These are phyloP conservation scores for Pinguiococcus pyrenoidosus DNA, from an alignment of 108 stramenopile species.

Conservation along the genomic window DNA sequence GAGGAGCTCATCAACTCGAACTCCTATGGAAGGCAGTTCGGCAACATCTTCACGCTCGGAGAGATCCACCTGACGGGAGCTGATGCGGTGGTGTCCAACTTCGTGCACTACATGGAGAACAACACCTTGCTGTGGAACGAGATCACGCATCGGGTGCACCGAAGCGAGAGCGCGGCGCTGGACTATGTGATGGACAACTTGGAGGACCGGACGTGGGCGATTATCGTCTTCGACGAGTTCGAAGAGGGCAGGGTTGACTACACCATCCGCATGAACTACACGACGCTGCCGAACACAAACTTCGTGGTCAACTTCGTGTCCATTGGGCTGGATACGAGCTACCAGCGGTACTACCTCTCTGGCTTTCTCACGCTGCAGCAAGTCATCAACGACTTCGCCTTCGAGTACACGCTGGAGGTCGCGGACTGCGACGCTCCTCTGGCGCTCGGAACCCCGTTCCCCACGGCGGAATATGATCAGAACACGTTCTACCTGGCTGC, in stretches of 20 bases:
- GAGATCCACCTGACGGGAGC: conserved; percentile 28
- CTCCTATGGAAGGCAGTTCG: conserved; percentile 32
- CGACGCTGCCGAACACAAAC: conserved; percentile 44
- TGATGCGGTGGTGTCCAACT: not conserved
- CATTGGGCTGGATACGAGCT: conserved; percentile 30
- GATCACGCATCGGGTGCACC: conserved; percentile 22
- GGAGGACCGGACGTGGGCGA: conserved; percentile 40
- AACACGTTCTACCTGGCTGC: conserved; percentile 45
- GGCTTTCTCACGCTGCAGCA: conserved; percentile 43
- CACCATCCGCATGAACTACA: conserved; percentile 44
- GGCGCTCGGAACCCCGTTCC: conserved; percentile 32
- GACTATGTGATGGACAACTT: conserved; percentile 28
- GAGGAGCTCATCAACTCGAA: conserved; percentile 17
- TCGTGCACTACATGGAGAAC: conserved; percentile 21
- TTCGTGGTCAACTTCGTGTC: conserved; percentile 20
- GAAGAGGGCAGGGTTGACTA: conserved; percentile 16
- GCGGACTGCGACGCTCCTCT: conserved; percentile 13
- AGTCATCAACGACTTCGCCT: conserved; percentile 38
- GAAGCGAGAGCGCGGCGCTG: conserved; percentile 20
- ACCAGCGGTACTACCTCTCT: conserved; percentile 41
- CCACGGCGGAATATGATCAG: conserved; percentile 42
- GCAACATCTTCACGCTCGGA: conserved; percentile 39
- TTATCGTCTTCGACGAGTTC: conserved; percentile 26
- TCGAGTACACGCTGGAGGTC: conserved; percentile 2
- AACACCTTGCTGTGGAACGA: conserved; percentile 7